A percentile compares a stretch with the other conserved stretches of the same genome.
Conservation (phyloP, 2,329 filamentous ascomycete genomes). For the Penicillium concentricum region DNA sequence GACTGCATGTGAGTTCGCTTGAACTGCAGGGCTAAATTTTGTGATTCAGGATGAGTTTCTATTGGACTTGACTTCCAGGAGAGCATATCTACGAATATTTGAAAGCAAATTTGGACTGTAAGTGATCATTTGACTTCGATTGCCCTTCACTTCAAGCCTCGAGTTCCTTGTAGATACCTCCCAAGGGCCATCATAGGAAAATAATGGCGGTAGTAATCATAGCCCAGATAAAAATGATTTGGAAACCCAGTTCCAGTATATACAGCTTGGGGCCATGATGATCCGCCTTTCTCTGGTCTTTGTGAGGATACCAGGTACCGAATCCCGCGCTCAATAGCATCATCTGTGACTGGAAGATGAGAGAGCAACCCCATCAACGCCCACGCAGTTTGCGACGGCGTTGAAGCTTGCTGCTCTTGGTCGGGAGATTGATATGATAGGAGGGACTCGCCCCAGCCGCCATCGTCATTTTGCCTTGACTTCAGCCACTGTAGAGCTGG, state of each 20-base stretch:
- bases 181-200: conserved; percentile 31
- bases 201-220: conserved; percentile 26
- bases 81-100: neutral
- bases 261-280: conserved; percentile 19
- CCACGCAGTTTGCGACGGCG: conserved; percentile 26
- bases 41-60: neutral
- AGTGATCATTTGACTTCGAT: neutral
- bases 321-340: neutral
- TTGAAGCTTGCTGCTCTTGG: conserved; percentile 20
- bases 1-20: neutral
- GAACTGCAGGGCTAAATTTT: neutral
- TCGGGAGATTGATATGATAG: conserved; percentile 20
- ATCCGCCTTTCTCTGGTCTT: conserved; percentile 5
- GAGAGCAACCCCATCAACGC: neutral
- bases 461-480: conserved; percentile 28
- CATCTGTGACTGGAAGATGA: neutral
- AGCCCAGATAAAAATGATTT: conserved; percentile 22
- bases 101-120: neutral
- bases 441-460: conserved; percentile 34
- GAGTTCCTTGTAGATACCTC: conserved; percentile 10
- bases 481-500: conserved; percentile 24
- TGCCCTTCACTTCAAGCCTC: neutral
- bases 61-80: neutral
- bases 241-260: conserved; percentile 28
- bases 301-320: neutral